These are phyloP conservation scores for Liriodendron chinense DNA, from an alignment of 164 flowering plant genomes.

Conservation along the genomic window DNA sequence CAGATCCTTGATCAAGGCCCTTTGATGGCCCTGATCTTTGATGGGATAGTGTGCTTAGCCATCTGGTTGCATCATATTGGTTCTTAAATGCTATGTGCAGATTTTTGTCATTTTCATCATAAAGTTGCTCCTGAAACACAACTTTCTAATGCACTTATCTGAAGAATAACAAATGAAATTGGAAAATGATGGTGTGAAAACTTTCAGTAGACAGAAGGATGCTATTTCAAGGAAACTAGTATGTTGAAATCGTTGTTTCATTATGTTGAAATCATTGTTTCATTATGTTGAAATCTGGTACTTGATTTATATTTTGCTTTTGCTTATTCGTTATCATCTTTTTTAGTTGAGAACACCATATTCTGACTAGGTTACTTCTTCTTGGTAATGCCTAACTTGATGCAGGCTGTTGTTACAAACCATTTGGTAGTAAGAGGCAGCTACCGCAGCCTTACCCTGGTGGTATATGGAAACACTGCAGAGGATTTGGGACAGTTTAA, in stretches of 20 bases:
- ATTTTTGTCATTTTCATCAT: too few relatives aligned
- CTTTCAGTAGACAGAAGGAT: too few relatives aligned
- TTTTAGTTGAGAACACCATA: not conserved
- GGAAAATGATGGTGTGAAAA: too few relatives aligned
- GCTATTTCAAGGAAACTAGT: too few relatives aligned
- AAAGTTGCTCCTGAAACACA: too few relatives aligned
- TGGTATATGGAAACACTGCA: slow-evolving; percentile 92
- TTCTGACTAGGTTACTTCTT: not conserved
- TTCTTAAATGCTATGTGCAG: too few relatives aligned
- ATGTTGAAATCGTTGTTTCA: not conserved
- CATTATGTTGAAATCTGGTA: not conserved
- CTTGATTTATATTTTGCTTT: not conserved
- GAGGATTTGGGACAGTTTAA: slow-evolving; percentile 97
- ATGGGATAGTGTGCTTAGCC: too few relatives aligned
- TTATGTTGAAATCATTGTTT: not conserved
- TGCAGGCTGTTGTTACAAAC: slow-evolving; percentile 93
- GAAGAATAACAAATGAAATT: too few relatives aligned
- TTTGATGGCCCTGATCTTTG: too few relatives aligned
- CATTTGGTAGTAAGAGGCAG: slow-evolving; percentile 96
- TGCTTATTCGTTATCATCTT: not conserved
- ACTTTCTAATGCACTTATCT: too few relatives aligned
- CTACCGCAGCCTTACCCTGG: slow-evolving; percentile 92
- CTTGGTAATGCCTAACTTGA: not conserved
- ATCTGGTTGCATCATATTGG: too few relatives aligned
- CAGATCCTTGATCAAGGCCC: too few relatives aligned